These are phyloP conservation scores for Naganishia vishniacii DNA, from an alignment of 768 basidiomycete species.

Conservation along the genomic window DNA sequence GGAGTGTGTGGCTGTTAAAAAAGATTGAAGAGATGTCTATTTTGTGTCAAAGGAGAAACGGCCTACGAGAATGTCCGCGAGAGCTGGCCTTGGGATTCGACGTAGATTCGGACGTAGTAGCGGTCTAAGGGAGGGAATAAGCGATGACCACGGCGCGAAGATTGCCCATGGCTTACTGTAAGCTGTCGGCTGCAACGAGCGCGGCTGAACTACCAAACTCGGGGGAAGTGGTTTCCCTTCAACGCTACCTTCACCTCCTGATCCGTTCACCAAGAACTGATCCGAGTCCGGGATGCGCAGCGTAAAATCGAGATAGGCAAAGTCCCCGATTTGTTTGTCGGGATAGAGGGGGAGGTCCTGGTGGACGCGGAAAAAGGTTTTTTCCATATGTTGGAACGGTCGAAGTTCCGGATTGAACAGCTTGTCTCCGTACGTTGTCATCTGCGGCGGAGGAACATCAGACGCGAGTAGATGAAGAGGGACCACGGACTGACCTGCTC, in stretches of 20 bases:
- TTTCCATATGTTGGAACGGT: conserved; percentile 12
- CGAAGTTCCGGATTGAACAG: conserved; percentile 6
- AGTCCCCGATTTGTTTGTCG: not conserved
- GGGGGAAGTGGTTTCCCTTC: conserved; percentile 11
- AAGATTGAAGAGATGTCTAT: not conserved
- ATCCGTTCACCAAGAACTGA: not conserved
- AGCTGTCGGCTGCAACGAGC: not conserved
- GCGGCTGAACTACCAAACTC: conserved; percentile 10
- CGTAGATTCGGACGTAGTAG: not conserved
- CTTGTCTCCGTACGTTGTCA: conserved; percentile 2
- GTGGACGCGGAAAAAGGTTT: not conserved
- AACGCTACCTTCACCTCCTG: not conserved
- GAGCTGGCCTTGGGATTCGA: not conserved
- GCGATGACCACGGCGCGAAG: not conserved
- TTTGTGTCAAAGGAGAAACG: too few relatives aligned
- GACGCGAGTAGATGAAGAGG: not conserved
- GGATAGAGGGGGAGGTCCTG: not conserved
- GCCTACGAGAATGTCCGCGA: not conserved
- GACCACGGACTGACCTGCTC: conserved; percentile 4
- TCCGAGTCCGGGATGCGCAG: not conserved
- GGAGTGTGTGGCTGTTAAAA: conserved; percentile 1
- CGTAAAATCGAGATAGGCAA: not conserved
- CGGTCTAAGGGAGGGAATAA: not conserved
- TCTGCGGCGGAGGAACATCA: not conserved
- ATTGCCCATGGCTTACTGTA: not conserved